Base-by-base conservation (phyloP, 2,329 filamentous ascomycete genomes). In the Epichloe amarillans region DNA sequence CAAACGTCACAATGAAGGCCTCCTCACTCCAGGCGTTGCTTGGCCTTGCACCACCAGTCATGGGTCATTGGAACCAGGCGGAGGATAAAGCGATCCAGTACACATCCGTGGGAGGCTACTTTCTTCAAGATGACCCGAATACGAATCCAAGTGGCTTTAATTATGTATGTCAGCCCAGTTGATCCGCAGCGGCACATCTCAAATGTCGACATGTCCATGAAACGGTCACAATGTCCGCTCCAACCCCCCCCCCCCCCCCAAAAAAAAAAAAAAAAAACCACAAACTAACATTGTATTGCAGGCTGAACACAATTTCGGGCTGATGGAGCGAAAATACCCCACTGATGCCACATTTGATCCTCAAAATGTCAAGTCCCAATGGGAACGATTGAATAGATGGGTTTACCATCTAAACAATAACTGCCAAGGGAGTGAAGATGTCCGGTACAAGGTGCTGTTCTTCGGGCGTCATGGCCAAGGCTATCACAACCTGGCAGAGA, bases 401-500 rank as follows among this genome's bases (percentile, higher is more conserved):
- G 72, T 86, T 30, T 59, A 69, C 19, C 66, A 69, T 23, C 62
- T 86, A 38, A 83, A 83, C 66, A 54, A 55, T 11, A 57, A 62
- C 30, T 64, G 65, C 49, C 48, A 50, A 35, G 58, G 62, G 3
- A 62, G 72, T n/a, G 62, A 64, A 10, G 72, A 69, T 46, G 72
- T 74, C 14, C 67, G 72, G 33, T 87, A 85, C 69, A 83, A 84
- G 59, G 71, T 88, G 10, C 61, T 88, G 33, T 82, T 82, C 64
- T 71, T 86, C 63, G 83, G 78, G 3, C 78, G 84, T 39, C 84
- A 88, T 60, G 84, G 84, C 21, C 76, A 88, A 64, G 84, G 84
- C 12, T 79, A 69, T 57, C 77, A 81, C 55, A 82, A 81, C 55
- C 72, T 72, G 6, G 83, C 82, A 14, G 80, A 86, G 64, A 69